These are phyloP conservation scores for Colletotrichum sp. DNA, from an alignment of 2,329 filamentous ascomycete species.

Conservation along the genomic window DNA sequence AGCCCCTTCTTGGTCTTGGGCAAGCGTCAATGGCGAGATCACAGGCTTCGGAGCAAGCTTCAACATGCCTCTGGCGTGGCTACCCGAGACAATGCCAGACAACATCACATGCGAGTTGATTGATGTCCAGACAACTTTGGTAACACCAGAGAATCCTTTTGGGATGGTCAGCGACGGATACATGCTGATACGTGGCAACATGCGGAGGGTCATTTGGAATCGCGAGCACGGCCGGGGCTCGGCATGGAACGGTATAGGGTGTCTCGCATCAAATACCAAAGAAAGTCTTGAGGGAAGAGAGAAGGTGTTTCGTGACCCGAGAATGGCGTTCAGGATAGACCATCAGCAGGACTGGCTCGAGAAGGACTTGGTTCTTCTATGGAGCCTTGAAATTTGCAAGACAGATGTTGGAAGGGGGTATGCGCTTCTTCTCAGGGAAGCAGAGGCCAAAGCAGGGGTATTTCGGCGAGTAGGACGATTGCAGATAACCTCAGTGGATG, in stretches of 20 bases:
- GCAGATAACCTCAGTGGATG: background rate
- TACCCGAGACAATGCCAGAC: background rate
- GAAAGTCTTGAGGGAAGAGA: background rate
- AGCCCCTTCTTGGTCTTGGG: background rate
- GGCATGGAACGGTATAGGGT: background rate
- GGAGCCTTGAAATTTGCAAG: background rate
- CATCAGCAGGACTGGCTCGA: background rate
- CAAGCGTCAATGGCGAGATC: background rate
- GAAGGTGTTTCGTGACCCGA: background rate
- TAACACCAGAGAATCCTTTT: background rate
- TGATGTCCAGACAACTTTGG: background rate
- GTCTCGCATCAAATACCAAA: background rate
- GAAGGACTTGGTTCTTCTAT: background rate
- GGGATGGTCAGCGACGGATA: background rate
- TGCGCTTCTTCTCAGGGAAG: background rate
- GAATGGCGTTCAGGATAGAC: background rate
- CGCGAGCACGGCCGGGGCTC: background rate
- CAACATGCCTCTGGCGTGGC: background rate
- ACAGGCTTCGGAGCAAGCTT: background rate
- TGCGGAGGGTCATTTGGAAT: background rate
- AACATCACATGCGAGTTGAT: background rate
- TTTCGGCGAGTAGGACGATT: background rate
- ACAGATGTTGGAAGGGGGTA: background rate
- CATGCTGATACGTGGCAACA: background rate
- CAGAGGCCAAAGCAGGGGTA: fast-evolving